phyloP scores from a whole-genome alignment of 2,329 filamentous ascomycete genomes.

The Trichoderma aggressivum region DNA sequence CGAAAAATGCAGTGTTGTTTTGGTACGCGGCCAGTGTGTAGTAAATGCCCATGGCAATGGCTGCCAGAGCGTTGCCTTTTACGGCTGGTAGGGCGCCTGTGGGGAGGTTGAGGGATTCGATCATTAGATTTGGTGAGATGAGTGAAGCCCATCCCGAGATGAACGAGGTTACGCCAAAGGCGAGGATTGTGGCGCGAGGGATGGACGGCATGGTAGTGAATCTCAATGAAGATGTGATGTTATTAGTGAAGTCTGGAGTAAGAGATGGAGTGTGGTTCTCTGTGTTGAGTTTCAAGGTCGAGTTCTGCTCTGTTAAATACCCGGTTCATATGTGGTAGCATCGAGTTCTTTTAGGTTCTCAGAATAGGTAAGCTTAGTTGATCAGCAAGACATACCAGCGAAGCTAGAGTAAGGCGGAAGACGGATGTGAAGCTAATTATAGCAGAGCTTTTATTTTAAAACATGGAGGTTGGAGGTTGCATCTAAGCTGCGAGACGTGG shows the following conservation, averaged over 20 bases:
- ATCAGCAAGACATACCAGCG: background rate
- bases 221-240: background rate
- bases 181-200: background rate
- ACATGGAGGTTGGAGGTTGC: background rate
- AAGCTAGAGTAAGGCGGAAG: background rate
- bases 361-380: background rate
- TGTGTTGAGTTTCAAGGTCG: background rate
- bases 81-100: constrained; percentile 1
- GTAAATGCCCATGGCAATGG: constrained; percentile 33
- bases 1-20: constrained; percentile 31
- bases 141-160: background rate
- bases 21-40: constrained; percentile 32
- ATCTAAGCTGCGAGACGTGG: background rate
- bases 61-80: constrained; percentile 26
- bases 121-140: background rate
- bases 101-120: background rate
- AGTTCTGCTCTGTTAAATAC: background rate
- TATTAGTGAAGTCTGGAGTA: background rate
- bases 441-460: background rate
- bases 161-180: background rate
- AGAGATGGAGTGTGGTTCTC: background rate
- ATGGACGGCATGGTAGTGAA: background rate
- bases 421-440: background rate
- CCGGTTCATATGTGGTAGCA: background rate
- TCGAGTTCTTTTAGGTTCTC: background rate